Percentiles rank a stretch among this genome's conserved stretches.
Evolutionary conservation across 202 grass and related monocot genomes (phyloP).

Genomic region (Panicum hallii): DNA sequence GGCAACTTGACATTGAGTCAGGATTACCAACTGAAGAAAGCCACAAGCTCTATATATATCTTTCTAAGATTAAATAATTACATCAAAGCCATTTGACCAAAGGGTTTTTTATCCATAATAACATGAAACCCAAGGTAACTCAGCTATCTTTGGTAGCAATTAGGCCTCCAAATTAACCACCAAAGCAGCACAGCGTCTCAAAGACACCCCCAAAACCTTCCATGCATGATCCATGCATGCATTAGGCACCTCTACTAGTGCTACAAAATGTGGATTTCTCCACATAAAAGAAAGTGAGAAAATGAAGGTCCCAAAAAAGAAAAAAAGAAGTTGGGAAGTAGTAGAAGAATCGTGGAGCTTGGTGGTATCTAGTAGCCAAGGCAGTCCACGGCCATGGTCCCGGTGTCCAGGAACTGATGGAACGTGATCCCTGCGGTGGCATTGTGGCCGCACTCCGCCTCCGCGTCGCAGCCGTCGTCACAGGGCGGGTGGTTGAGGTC

Average conservation of each 20-base stretch:
- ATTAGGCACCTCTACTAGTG: constrained; percentile 32
- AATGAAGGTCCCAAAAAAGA: neutral
- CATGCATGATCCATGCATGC: constrained; percentile 20
- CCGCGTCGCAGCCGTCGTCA: constrained; percentile 19
- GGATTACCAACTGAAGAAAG: constrained; percentile 28
- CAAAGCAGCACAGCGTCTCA: constrained; percentile 38
- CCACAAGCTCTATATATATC: constrained; percentile 38
- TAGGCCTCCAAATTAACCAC: constrained; percentile 32
- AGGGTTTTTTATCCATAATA: constrained; percentile 45
- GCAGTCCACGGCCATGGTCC: constrained; percentile 53
- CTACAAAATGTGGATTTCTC: constrained; percentile 59
- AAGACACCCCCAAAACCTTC: constrained; percentile 40
- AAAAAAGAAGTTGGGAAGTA: constrained; percentile 20
- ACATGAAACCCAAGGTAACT: constrained; percentile 36
- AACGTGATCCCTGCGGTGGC: constrained; percentile 44
- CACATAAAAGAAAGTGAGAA: constrained; percentile 6
- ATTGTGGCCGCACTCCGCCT: constrained; percentile 32
- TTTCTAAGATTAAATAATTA: constrained; percentile 36
- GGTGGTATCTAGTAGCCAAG: constrained; percentile 34
- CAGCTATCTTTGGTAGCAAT: constrained; percentile 35
- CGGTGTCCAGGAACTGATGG: constrained; percentile 61
- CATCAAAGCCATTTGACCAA: constrained; percentile 27
- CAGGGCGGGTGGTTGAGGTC: constrained; percentile 75
- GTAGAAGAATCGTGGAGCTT: constrained; percentile 9
- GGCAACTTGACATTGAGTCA: constrained; percentile 34